phyloP scores from a whole-genome alignment of 2,329 filamentous ascomycete species.

The Pezizomycotina sp. region DNA sequence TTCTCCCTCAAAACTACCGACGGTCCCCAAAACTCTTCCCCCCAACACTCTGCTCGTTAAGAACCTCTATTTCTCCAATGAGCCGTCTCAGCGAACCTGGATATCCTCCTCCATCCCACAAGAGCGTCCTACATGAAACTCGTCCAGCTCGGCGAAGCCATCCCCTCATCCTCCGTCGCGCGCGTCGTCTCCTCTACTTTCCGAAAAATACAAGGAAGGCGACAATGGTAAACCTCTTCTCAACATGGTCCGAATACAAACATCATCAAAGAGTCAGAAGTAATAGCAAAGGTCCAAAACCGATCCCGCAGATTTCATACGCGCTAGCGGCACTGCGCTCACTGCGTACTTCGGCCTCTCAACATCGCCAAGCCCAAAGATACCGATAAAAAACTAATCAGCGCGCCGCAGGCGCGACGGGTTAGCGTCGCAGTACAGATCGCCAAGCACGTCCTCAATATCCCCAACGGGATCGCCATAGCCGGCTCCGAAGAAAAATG shows the following conservation, averaged over 20 bases:
- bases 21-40: no score
- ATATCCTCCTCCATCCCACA: conserved; percentile 5
- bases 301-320: conserved; percentile 7
- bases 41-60: conserved; percentile 15
- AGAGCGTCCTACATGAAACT: no score
- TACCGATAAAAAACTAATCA: conserved; percentile 31
- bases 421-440: conserved; percentile 38
- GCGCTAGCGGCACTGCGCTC: conserved; percentile 26
- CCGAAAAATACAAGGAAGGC: no score
- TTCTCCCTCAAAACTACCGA: no score
- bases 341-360: conserved; percentile 36
- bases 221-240: no score
- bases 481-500: conserved; percentile 39
- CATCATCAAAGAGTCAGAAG: no score
- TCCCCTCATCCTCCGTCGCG: no score
- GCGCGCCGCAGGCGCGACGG: conserved; percentile 37
- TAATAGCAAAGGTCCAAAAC: no score
- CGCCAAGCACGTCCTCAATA: conserved; percentile 35
- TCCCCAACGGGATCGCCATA: conserved; percentile 37
- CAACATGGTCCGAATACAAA: no score
- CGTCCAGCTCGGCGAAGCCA: no score
- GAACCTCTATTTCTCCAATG: conserved; percentile 14
- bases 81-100: conserved; percentile 15
- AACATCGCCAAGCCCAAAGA: conserved; percentile 29
- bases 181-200: no score